phyloP scores from a whole-genome alignment of 106 monocot genomes.

The Dendrobium chrysotoxum region DNA sequence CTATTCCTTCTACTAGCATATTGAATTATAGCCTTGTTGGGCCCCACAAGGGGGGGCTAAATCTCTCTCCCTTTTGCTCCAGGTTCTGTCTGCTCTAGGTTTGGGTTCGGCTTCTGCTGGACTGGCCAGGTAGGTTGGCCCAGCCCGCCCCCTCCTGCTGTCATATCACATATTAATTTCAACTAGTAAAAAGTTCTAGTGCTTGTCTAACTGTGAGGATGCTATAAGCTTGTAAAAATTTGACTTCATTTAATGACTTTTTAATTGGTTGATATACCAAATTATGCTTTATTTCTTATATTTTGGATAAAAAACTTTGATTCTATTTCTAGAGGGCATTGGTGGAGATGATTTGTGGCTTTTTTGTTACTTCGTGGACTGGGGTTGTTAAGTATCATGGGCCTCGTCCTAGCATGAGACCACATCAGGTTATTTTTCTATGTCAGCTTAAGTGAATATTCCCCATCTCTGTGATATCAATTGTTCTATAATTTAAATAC shows the following conservation, averaged over 20 bases:
- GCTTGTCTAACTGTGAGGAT: background rate
- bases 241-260: background rate
- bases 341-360: background rate
- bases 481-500: background rate
- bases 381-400: constrained; percentile 96
- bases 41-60: too few relatives aligned
- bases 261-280: background rate
- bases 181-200: background rate
- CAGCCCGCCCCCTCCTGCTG: too few relatives aligned
- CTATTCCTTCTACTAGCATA: too few relatives aligned
- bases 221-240: background rate
- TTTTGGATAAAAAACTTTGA: background rate
- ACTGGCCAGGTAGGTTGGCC: too few relatives aligned
- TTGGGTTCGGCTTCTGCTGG: too few relatives aligned
- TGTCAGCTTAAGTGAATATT: background rate
- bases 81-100: too few relatives aligned
- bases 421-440: constrained; percentile 50
- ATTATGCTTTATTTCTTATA: background rate
- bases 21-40: too few relatives aligned
- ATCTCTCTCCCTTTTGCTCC: too few relatives aligned
- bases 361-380: constrained; percentile 89
- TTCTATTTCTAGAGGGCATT: background rate
- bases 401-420: constrained; percentile 88
- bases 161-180: background rate
- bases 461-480: background rate